A percentile compares a stretch with the other conserved stretches of the same genome.
Conservation (phyloP, 345 rosid species). For the Toxicodendron radicans region DNA sequence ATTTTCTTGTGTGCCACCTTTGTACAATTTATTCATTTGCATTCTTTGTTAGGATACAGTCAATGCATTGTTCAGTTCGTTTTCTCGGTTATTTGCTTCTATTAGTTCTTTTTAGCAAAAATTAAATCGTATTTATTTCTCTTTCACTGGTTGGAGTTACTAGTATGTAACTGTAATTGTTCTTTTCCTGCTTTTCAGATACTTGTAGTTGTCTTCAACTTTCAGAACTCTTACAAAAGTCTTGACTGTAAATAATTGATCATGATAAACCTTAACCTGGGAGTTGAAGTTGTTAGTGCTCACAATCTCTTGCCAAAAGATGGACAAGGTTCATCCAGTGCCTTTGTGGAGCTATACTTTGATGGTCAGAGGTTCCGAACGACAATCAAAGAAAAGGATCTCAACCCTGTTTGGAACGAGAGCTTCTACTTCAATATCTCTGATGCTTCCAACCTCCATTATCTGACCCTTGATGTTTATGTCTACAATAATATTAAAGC, state of each 20-base stretch:
- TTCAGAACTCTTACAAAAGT: conserved; percentile 11
- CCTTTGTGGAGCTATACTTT: conserved; percentile 82
- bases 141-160: neutral
- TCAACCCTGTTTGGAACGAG: conserved; percentile 96
- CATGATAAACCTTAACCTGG: conserved; percentile 85
- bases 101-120: neutral
- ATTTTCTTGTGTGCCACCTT: neutral
- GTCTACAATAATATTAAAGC: conserved; percentile 59
- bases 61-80: neutral
- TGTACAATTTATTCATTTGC: neutral
- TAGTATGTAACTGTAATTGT: neutral
- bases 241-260: conserved; percentile 22
- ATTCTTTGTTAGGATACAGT: neutral
- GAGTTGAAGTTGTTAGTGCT: conserved; percentile 82
- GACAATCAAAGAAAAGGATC: conserved; percentile 84
- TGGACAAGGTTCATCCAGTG: conserved; percentile 83
- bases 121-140: neutral
- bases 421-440: conserved; percentile 93
- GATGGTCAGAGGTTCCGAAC: conserved; percentile 87
- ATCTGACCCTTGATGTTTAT: conserved; percentile 73
- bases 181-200: conserved; percentile 38
- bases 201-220: conserved; percentile 18
- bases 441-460: conserved; percentile 75
- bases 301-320: conserved; percentile 95
- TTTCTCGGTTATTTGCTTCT: neutral